These are phyloP conservation scores for Cynara cardunculus DNA, from an alignment of 129 eudicot species.

Conservation along the genomic window DNA sequence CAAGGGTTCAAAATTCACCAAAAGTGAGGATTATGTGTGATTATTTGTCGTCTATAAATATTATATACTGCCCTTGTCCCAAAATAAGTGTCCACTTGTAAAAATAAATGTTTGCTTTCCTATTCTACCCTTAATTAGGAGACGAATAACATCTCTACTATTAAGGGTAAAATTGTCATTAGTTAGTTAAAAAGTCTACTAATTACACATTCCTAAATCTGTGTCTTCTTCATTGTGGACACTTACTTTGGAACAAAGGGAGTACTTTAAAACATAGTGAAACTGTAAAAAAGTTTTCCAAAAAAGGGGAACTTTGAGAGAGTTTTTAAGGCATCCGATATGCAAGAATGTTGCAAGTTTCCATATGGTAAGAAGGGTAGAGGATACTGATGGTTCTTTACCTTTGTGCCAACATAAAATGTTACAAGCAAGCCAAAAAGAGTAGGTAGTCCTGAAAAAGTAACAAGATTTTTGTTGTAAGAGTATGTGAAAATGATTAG, in stretches of 20 bases:
- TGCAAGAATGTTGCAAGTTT: neutral
- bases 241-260: too few species aligned
- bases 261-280: neutral
- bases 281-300: neutral
- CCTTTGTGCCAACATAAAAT: slow-evolving; percentile 88
- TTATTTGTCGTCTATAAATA: too few species aligned
- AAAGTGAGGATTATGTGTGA: too few species aligned
- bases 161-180: neutral
- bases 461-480: neutral
- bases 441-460: slow-evolving; percentile 60
- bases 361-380: neutral
- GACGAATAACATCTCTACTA: too few species aligned
- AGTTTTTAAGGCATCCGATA: neutral
- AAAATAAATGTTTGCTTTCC: too few species aligned
- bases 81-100: too few species aligned
- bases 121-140: too few species aligned
- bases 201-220: too few species aligned
- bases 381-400: slow-evolving; percentile 12
- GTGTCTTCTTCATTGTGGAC: too few species aligned
- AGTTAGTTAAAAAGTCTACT: neutral
- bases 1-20: neutral
- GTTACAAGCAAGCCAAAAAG: slow-evolving; percentile 64
- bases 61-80: too few species aligned
- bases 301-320: neutral
- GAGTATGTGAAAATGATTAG: neutral